These are phyloP conservation scores for Spencermartinsiella europaea DNA, from an alignment of 805 yeast species.

Conservation along the genomic window DNA sequence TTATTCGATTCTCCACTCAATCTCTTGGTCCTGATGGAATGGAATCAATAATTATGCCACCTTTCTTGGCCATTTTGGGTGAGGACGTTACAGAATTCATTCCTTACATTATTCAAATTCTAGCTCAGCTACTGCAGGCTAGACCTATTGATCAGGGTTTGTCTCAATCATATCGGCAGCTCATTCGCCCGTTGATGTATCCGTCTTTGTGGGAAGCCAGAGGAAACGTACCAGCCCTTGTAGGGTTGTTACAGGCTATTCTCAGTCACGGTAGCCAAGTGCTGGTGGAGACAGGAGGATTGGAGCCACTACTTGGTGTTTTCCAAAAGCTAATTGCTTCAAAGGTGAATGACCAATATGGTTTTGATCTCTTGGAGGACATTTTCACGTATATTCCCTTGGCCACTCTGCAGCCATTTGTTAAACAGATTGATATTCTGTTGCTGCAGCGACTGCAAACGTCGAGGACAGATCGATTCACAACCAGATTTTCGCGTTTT, in stretches of 20 bases:
- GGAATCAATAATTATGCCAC: slow-evolving; percentile 57
- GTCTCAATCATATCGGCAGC: slow-evolving; percentile 58
- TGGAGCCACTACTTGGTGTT: slow-evolving; percentile 88
- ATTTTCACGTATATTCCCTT: slow-evolving; percentile 57
- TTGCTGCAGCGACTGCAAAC: slow-evolving; percentile 75
- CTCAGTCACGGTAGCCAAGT: slow-evolving; percentile 38
- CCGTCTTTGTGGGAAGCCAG: slow-evolving; percentile 91
- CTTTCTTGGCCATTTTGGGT: slow-evolving; percentile 60
- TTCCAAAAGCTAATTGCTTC: slow-evolving; percentile 91
- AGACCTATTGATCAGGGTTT: slow-evolving; percentile 46
- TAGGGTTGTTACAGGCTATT: slow-evolving; percentile 70
- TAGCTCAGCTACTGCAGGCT: slow-evolving; percentile 68
- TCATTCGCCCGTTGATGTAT: slow-evolving; percentile 76
- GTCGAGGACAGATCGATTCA: slow-evolving; percentile 76
- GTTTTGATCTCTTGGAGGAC: slow-evolving; percentile 76
- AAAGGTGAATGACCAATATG: slow-evolving; percentile 69
- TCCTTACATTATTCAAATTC: slow-evolving; percentile 88
- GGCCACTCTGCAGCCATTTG: slow-evolving; percentile 43
- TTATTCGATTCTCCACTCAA: slow-evolving; percentile 49
- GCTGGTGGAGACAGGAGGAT: slow-evolving; percentile 38
- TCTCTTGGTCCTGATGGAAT: slow-evolving; percentile 34
- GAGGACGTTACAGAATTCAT: slow-evolving; percentile 90
- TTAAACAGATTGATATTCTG: slow-evolving; percentile 69
- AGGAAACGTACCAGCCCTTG: slow-evolving; percentile 92
- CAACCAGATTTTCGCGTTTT: slow-evolving; percentile 64